Evolutionary conservation across 208 protist species (phyloP).

Genomic region (Angomonas ambiguus): DNA sequence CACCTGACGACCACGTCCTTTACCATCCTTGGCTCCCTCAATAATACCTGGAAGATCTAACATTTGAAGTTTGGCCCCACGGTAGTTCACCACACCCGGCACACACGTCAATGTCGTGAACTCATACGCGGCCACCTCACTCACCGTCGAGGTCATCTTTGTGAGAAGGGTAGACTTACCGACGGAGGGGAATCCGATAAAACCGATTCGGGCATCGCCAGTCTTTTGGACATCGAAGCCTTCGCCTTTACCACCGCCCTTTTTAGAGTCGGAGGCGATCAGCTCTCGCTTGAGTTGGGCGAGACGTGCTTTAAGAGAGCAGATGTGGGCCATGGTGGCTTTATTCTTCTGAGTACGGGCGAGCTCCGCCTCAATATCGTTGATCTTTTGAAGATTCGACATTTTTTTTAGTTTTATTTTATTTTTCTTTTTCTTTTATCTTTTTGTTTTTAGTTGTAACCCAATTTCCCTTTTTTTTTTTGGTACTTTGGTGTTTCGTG

Average conservation of each 20-base stretch:
- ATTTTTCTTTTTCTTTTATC: constrained; percentile 10
- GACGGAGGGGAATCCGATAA: constrained; percentile 98
- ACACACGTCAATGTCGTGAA: constrained; percentile 99
- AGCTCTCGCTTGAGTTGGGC: constrained; percentile 97
- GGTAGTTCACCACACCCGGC: constrained; percentile 94
- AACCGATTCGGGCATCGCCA: constrained; percentile 94
- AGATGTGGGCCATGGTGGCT: constrained; percentile 96
- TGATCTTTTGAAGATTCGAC: constrained; percentile 89
- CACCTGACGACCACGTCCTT: constrained; percentile 98
- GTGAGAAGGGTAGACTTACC: constrained; percentile 97
- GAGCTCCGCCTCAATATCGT: constrained; percentile 97
- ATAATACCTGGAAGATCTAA: constrained; percentile 98
- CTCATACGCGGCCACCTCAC: constrained; percentile 98
- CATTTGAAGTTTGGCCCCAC: constrained; percentile 94
- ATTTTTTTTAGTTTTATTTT: constrained; percentile 15
- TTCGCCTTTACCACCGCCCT: constrained; percentile 87
- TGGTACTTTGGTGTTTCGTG: not conserved
- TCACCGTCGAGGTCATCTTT: constrained; percentile 96
- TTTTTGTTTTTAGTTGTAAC: too few relatives aligned
- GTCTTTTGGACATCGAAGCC: constrained; percentile 99
- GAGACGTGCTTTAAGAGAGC: constrained; percentile 97
- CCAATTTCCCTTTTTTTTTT: too few relatives aligned
- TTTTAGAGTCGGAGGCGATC: constrained; percentile 86
- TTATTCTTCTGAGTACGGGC: constrained; percentile 98
- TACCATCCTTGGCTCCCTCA: constrained; percentile 99